Base-by-base conservation (phyloP, 441 rosid species). In the Euphorbia schlechtendalii region DNA sequence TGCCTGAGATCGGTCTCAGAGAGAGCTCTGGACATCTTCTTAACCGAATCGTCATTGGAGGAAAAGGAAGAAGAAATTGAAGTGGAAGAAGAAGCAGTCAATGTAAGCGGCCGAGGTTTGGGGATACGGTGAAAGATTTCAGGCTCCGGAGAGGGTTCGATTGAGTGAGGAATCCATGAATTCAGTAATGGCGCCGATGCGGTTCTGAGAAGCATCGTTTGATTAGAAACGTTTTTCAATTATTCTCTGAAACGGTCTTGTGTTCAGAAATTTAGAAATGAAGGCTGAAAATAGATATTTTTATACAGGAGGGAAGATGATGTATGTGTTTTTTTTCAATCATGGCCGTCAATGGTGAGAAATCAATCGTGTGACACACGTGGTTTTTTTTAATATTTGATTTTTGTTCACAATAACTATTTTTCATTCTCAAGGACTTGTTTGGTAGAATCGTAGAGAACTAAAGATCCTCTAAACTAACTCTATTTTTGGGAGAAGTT, bases 121-220 rank as follows among this genome's bases (percentile, higher is more conserved):
- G 55, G 73, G 25, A 72, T 65, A 63, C 59, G 86, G 56, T 64
- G 83, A 30, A 69, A 59, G 20, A 76, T 49, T 40, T 84, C 89
- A 0, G 72, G 36, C 34, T 83, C 82, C 14, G 82, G 71, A 5
- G 76, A 73, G 17, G 81, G 48, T 7, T 86, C 87, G 51, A 74
- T 83, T 46, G 76, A 60, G 62, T 73, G 81, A 4, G 85, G 76
- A 13, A 69, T 53, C 85, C 86, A 77, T 8, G 97, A 77, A 24
- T 80, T 80, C 20, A 82, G 78, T 41, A 86, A 0, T 18, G 96
- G 94, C 24, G 89, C 81, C 27, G 97, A 91, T 10, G 94, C 72
- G 63, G 92, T 85, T 15, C 94, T 73, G 12, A 91, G 54, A 46
- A 91, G 86, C 97, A 91, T 87, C 22, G 63, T 66, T 53, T 2